A percentile compares a stretch with the other conserved stretches of the same genome.
phyloP scores from a whole-genome alignment of 2,329 filamentous ascomycete species.

The Aspergillus sergii region DNA sequence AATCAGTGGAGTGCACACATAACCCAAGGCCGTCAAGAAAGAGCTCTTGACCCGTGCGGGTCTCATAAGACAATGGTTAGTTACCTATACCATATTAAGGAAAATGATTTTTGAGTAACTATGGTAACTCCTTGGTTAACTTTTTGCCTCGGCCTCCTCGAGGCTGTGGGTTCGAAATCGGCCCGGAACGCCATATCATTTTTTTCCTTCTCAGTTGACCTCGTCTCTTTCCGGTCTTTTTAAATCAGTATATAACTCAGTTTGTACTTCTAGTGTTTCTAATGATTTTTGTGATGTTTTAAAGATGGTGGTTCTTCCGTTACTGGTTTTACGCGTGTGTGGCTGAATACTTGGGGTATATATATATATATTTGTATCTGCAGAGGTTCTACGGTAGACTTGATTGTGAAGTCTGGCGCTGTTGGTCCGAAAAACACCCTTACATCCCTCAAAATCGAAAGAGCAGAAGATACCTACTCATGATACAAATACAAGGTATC shows the following conservation, averaged over 20 bases:
- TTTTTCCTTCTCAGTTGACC: neutral
- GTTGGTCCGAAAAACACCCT: too few relatives aligned
- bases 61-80: too few relatives aligned
- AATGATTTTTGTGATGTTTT: neutral
- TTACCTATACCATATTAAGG: too few relatives aligned
- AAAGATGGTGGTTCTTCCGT: neutral
- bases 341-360: neutral
- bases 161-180: neutral
- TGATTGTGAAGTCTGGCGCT: too few relatives aligned
- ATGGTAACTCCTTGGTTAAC: neutral
- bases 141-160: neutral
- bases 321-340: neutral
- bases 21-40: too few relatives aligned
- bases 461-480: too few relatives aligned
- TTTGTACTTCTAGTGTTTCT: neutral
- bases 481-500: too few relatives aligned
- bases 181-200: neutral
- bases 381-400: too few relatives aligned
- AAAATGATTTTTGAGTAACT: rapidly evolving
- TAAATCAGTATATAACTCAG: neutral
- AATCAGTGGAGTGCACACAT: too few relatives aligned
- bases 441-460: too few relatives aligned
- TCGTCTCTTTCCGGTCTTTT: neutral
- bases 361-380: neutral
- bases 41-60: too few relatives aligned